phyloP scores from a whole-genome alignment of 2,329 filamentous ascomycete species.

The Aspergillus neoniger region DNA sequence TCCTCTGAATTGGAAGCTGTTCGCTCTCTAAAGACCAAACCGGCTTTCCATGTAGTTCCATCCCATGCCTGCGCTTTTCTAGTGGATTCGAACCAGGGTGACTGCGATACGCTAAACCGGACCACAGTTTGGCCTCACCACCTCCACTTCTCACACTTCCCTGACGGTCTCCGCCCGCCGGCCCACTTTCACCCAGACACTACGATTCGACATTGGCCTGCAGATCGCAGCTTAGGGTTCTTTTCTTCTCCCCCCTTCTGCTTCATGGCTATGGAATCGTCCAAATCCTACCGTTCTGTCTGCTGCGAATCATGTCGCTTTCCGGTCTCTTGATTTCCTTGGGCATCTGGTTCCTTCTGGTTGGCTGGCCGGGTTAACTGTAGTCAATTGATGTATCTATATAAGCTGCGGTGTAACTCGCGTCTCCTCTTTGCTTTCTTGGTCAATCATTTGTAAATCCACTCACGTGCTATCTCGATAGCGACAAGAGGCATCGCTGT shows the following conservation, averaged over 20 bases:
- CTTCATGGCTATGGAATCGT: slow-evolving; percentile 8
- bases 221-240: slow-evolving; percentile 14
- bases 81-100: background rate
- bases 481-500: background rate
- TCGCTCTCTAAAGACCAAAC: background rate
- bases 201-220: slow-evolving; percentile 10
- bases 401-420: slow-evolving; percentile 10
- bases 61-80: background rate
- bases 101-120: background rate
- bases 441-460: background rate
- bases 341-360: slow-evolving; percentile 1
- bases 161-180: slow-evolving; percentile 12
- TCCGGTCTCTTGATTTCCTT: slow-evolving; percentile 10
- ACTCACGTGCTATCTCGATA: background rate
- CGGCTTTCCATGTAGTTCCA: background rate
- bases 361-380: background rate
- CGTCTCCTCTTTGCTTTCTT: background rate
- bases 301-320: slow-evolving; percentile 15
- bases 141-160: background rate
- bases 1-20: too few species aligned
- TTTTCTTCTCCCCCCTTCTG: slow-evolving; percentile 14
- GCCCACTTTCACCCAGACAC: slow-evolving; percentile 7
- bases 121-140: background rate
- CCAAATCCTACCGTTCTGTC: background rate
- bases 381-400: slow-evolving; percentile 5